Evolutionary conservation across 192 early-diverging fungal genomes (phyloP).

Genomic region (Phlyctochytrium bullatum): DNA sequence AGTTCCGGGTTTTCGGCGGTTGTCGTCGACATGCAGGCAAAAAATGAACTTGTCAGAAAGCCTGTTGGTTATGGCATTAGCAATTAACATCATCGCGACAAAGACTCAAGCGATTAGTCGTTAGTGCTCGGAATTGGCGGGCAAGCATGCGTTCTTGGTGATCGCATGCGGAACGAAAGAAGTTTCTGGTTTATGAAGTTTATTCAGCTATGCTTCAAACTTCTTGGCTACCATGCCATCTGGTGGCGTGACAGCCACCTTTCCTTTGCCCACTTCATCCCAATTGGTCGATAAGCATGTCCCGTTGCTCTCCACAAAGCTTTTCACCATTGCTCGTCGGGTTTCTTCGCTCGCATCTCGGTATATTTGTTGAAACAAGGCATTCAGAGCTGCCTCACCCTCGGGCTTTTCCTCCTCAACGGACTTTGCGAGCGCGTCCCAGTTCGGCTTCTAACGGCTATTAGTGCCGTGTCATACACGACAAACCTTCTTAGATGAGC

Average conservation of each 20-base stretch:
- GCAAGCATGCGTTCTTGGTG: too few species aligned
- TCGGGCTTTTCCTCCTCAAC: slow-evolving; percentile 79
- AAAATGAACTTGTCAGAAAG: too few species aligned
- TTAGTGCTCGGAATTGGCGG: too few species aligned
- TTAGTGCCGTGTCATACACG: slow-evolving; percentile 1
- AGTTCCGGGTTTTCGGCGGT: background rate
- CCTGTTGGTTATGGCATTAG: too few species aligned
- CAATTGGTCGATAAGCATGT: slow-evolving; percentile 95
- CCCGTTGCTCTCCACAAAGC: slow-evolving; percentile 92
- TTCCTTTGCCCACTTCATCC: slow-evolving; percentile 81
- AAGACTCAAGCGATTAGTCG: too few species aligned
- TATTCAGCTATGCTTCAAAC: slow-evolving; percentile 31
- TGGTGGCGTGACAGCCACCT: slow-evolving; percentile 86
- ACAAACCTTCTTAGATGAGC: slow-evolving; percentile 43
- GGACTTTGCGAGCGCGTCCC: slow-evolving; percentile 77
- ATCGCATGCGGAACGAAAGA: too few species aligned
- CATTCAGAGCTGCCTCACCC: slow-evolving; percentile 87
- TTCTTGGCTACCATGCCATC: slow-evolving; percentile 88
- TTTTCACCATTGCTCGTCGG: slow-evolving; percentile 95
- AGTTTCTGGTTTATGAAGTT: too few species aligned
- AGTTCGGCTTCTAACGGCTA: slow-evolving; percentile 74
- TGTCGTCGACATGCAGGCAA: too few species aligned
- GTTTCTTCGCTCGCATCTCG: slow-evolving; percentile 86
- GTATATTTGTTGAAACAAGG: slow-evolving; percentile 92
- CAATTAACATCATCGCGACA: too few species aligned